A percentile compares a stretch with the other conserved stretches of the same genome.
Conservation (phyloP, 2,329 filamentous ascomycete genomes). For the Anthostomella pinea region DNA sequence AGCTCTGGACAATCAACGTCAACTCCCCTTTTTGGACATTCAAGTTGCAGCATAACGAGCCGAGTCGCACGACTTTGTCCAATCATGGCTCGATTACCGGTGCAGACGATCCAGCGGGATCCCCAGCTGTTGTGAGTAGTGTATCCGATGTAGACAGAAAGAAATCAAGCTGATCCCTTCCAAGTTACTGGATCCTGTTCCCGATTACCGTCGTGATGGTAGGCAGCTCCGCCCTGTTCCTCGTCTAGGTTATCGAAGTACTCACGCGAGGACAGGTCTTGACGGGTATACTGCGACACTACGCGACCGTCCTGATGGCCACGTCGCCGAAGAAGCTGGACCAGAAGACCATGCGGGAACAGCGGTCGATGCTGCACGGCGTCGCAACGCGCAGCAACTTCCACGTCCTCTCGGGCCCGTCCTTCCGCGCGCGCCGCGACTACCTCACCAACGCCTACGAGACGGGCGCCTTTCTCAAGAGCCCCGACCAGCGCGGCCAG, state of each 20-base stretch:
- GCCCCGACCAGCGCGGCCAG: constrained; percentile 81
- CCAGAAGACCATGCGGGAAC: constrained; percentile 75
- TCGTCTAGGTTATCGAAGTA: no score
- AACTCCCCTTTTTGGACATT: constrained; percentile 1
- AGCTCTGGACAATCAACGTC: constrained; percentile 1
- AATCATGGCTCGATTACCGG: constrained; percentile 76
- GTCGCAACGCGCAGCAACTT: constrained; percentile 82
- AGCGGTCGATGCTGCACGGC: constrained; percentile 78
- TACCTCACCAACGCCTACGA: constrained; percentile 79
- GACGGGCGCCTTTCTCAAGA: constrained; percentile 83
- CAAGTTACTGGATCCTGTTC: constrained; percentile 96
- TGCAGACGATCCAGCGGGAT: constrained; percentile 97
- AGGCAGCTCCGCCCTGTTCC: constrained; percentile 2
- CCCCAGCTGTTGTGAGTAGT: constrained; percentile 86
- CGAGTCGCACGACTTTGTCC: constrained; percentile 7
- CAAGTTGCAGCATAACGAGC: no score
- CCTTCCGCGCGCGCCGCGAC: constrained; percentile 79
- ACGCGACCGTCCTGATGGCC: constrained; percentile 88
- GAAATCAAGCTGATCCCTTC: constrained; percentile 11
- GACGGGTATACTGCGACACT: constrained; percentile 93
- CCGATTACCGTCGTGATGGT: constrained; percentile 98
- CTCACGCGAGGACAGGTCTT: constrained; percentile 58
- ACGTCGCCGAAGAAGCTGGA: constrained; percentile 79
- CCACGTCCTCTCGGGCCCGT: constrained; percentile 70
- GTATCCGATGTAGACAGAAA: background rate